phyloP scores from a whole-genome alignment of 371 early-diverging fungal genomes.

The Syncephalastrum sp. region DNA sequence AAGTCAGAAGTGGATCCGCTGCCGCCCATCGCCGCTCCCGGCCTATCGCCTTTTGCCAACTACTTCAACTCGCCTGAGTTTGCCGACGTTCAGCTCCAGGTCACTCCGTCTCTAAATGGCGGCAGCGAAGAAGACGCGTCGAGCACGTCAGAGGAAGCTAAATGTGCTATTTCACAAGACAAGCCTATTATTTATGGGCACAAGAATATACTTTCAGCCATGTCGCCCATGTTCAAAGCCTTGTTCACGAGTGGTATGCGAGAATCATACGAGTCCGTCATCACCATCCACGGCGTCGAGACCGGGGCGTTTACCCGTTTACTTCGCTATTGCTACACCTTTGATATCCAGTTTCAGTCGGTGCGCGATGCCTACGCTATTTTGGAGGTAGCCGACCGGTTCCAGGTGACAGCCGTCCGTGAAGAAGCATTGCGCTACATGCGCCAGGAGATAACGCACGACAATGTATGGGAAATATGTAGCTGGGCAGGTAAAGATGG shows the following conservation, averaged over 20 bases:
- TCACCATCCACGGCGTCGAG: slow-evolving; percentile 45
- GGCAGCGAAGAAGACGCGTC: slow-evolving; percentile 19
- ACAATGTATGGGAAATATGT: slow-evolving; percentile 61
- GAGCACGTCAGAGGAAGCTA: too few relatives aligned
- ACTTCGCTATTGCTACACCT: slow-evolving; percentile 53
- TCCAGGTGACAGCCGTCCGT: slow-evolving; percentile 39
- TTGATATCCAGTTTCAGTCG: slow-evolving; percentile 33
- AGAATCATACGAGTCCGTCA: slow-evolving; percentile 50
- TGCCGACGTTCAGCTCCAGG: slow-evolving; percentile 52
- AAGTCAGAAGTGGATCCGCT: slow-evolving; percentile 43
- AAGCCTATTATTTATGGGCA: slow-evolving; percentile 47
- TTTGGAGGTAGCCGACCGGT: slow-evolving; percentile 54
- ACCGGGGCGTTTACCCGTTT: slow-evolving; percentile 44
- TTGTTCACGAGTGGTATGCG: slow-evolving; percentile 65
- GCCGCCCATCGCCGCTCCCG: slow-evolving; percentile 17
- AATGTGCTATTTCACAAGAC: slow-evolving; percentile 2
- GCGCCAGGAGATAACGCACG: slow-evolving; percentile 31
- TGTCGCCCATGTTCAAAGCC: slow-evolving; percentile 56
- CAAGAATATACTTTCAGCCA: slow-evolving; percentile 48
- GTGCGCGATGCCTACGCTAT: slow-evolving; percentile 48
- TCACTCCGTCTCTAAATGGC: slow-evolving; percentile 6
- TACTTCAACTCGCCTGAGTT: slow-evolving; percentile 50
- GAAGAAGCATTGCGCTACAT: slow-evolving; percentile 53
- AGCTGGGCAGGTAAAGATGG: slow-evolving; percentile 39
- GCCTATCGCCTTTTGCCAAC: slow-evolving; percentile 37